Evolutionary conservation across 805 yeast genomes (phyloP), one percentile per base, ranked within the genome.

Genomic region (Soucietia sequanensis): DNA sequence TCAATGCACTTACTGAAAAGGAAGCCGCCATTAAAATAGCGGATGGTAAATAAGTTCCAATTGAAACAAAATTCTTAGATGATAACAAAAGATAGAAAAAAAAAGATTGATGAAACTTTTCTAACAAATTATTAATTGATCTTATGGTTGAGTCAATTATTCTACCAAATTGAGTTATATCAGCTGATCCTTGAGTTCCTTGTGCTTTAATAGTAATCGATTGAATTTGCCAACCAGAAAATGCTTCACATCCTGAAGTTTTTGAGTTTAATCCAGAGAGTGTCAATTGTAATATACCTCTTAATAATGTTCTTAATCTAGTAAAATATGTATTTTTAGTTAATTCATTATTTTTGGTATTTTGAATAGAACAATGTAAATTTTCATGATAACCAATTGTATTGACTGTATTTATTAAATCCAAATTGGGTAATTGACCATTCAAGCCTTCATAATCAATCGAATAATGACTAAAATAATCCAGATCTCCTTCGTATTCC

Each of bases 201-300:
- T 58, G 62, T 0, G 95, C 98, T 36, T 75, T 74, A 22, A 93
- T 53, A 0, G 96, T 86, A 14, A 93, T 58, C 0, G 98, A 83
- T 59, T 91, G 98, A 39, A 93, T 84, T 55, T 95, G 83, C 95
- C 96, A 93, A 4, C 98, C 97, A 34, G 93, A 82, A 54, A 91
- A 93, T 10, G 91, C 88, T 54, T 91, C 97, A 47, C 89, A 80
- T 3, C 74, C 74, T n/a, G 93, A 86, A 26, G 80, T 71, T 33
- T 63, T 68, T 6, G 40, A 43, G n/a, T n/a, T n/a, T 18, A 85
- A 57, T 1, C 98, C 98, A 0, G 95, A 73, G 5, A 79, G 51
- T 4, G 90, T 77, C 51, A 86, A 76, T 30, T 75, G 74, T 37
- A 72, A 59, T n/a, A 93, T 75, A 0, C 96, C 93, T 23, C 70